These are phyloP conservation scores for Monilinia polystroma DNA, from an alignment of 2,329 filamentous ascomycete genomes.

Conservation along the genomic window DNA sequence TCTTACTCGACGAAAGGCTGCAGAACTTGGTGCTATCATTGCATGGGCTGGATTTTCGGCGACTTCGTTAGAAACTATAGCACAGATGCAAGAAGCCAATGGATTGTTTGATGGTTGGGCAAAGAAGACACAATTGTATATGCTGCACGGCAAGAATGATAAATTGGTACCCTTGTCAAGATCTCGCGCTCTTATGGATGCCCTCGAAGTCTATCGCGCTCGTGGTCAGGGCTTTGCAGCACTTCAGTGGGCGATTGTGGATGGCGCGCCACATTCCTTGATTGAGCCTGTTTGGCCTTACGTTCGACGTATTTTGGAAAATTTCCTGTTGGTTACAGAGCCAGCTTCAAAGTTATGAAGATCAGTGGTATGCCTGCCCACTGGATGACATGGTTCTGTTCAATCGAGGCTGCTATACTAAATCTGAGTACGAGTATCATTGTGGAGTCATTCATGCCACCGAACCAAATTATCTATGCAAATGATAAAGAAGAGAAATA, in stretches of 20 bases:
- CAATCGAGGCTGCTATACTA: too few species aligned
- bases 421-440: too few species aligned
- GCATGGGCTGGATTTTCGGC: constrained; percentile 24
- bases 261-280: constrained; percentile 20
- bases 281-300: constrained; percentile 22
- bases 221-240: constrained; percentile 23
- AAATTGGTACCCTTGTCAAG: constrained; percentile 24
- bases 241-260: constrained; percentile 24
- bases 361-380: too few species aligned
- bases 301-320: constrained; percentile 23
- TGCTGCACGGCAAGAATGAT: constrained; percentile 25
- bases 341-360: constrained; percentile 5
- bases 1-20: constrained; percentile 20
- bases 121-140: constrained; percentile 24
- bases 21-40: constrained; percentile 23
- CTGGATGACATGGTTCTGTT: too few species aligned
- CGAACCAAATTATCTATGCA: too few species aligned
- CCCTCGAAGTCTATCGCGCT: constrained; percentile 22
- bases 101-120: constrained; percentile 22
- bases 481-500: too few species aligned
- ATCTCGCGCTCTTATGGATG: constrained; percentile 10
- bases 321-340: not conserved
- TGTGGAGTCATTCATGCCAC: too few species aligned
- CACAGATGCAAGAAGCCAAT: constrained; percentile 22
- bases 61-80: constrained; percentile 21